Evolutionary conservation across 164 flowering plant genomes (phyloP), one percentile per base, ranked within the genome.

Genomic region (Vitis rupestris): DNA sequence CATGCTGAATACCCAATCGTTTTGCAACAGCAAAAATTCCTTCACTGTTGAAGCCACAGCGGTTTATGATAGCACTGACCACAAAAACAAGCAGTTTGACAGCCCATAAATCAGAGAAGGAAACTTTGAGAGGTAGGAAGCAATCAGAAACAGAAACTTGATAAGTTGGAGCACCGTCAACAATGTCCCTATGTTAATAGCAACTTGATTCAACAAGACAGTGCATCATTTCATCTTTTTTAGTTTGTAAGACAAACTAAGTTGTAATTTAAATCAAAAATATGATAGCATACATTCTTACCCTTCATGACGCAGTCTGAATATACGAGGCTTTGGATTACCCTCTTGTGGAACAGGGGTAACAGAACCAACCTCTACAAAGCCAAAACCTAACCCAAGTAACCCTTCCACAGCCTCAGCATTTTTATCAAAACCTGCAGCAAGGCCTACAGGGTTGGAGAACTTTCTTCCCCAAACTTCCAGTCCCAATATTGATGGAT

Each of bases 381-480:
- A 96, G 63, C 99, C 98, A 89, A 91, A 96, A 29, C 99, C 99
- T 63, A 93, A 65, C 13, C 88, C 97, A 63, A 96, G 86, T 67
- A 96, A 79, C 17, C 97, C 97, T 64, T 96, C 99, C 76, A 93
- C 85, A 70, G 99, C 99, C 82, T 87, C 97, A n/a, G 99, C 99
- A 87, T 96, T 90, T 82, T 96, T 96, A 84, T 96, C 99, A 77
- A 91, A 93, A 47, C 98, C 99, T 77, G 99, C 99, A 80, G 98
- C 83, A 75, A 96, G 93, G 66, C 99, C 99, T 37, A 96, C 30
- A n/a, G 99, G 99, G 65, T 93, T 96, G 19, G 98, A 91, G 78
- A 96, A 93, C 74, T 89, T 91, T 69, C 90, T 85, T 51, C 97
- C 98, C 99, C 99, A 96, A 62, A 96, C 90, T 69, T 96, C 94